Base-by-base conservation (phyloP, 192 early-diverging fungal genomes). In the Coemansia asiatica region DNA sequence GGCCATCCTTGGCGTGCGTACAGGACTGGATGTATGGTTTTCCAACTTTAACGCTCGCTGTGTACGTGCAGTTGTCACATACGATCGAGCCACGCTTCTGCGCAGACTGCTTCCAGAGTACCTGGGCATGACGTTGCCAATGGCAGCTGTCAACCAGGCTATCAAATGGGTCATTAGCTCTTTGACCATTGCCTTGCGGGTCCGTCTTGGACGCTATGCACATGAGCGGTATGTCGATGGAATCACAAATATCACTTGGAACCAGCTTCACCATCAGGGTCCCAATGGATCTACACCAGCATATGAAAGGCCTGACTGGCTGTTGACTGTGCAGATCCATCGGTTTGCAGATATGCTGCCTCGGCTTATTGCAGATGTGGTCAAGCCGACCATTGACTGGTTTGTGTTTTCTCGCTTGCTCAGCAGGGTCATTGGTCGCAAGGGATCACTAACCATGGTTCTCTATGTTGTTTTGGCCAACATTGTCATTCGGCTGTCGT, bases 261-360 rank as follows among this genome's bases (percentile, higher is more conserved):
- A 55, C 53, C 76, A 79, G 68, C 60, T 72, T 6, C 72, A 81
- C 56, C 69, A 47, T 27, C 73, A 72, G 40, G 71, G 76, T 0
- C 50, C 56, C 15, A 56, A 58, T 12, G 68, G 68, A 0, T 64
- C 74, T 4, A 67, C 68, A 16, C 71, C 79, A 0, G 71, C 74
- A 0, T 65, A 51, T 23, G 80, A 76, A 40, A 70, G 80, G 25
- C 71, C 80, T 0, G 75, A 77, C 68, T 82, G 80, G 80, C 80
- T 82, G 64, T 68, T 82, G 47, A 76, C 80, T 0, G 75, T 82
- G 51, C 80, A 82, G 65, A 76, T 82, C 50, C 80, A 82, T 62
- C 31, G 80, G 25, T 82, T 82, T n/a, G 74, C 80, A 1, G 74
- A 82, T 49, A 82, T 82, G 80, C 53, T 82, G 31, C 80, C 80